phyloP scores from a whole-genome alignment of 1,284 basidiomycete species.

The Apiotrichum veenhuisii region DNA sequence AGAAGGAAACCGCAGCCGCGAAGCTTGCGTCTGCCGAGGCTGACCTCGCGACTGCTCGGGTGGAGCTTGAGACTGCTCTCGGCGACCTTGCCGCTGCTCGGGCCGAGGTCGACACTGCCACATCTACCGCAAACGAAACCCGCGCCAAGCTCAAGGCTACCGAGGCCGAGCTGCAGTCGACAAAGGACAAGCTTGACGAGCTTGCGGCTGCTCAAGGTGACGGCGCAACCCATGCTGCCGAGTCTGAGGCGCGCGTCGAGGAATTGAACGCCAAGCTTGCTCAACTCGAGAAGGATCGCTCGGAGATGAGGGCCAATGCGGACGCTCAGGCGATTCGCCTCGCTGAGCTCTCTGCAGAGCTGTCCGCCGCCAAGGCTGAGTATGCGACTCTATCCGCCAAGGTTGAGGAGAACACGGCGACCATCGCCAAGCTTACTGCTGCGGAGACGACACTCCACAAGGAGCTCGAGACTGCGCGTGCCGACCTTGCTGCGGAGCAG shows the following conservation, averaged over 20 bases:
- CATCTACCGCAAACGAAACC: background rate
- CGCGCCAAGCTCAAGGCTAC: background rate
- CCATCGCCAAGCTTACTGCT: background rate
- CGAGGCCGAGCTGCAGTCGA: background rate
- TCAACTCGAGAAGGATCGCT: background rate
- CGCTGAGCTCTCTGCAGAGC: background rate
- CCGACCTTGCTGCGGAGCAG: background rate
- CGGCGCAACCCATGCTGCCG: background rate
- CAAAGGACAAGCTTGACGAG: background rate
- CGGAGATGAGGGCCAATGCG: background rate
- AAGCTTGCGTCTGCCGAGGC: background rate
- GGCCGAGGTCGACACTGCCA: background rate
- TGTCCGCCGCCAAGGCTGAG: background rate
- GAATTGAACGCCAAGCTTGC: background rate
- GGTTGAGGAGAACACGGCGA: background rate
- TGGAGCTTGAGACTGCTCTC: constrained; percentile 1
- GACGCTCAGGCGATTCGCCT: background rate
- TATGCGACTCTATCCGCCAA: background rate
- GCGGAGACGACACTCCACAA: background rate
- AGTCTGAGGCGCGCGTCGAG: background rate
- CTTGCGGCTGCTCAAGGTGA: background rate
- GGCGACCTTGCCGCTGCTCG: background rate
- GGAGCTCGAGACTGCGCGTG: constrained; percentile 1
- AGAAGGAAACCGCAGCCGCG: background rate
- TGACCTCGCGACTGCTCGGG: background rate